Evolutionary conservation across 306 rosid species (phyloP), one percentile per base, ranked within the genome.

Genomic region (Prinsepia uniflora): DNA sequence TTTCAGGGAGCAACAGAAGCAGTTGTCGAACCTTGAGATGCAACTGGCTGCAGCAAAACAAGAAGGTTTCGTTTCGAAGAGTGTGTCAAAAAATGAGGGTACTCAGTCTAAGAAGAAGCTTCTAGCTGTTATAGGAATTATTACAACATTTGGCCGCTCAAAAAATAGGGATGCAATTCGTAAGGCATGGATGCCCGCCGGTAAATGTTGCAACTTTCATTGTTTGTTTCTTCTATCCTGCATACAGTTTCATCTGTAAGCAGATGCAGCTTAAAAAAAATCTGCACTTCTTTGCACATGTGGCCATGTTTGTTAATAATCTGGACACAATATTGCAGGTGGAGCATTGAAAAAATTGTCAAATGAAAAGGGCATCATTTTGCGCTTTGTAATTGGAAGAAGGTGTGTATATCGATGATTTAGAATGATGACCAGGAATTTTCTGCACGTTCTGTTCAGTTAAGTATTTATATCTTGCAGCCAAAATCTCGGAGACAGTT

Each of bases 151-250:
- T 81, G 84, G 88, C 12, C 79, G 84, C 70, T 79, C 70, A 77
- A 89, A 77, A 71, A 86, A 86, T 79, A 84, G 96, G 73, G 88
- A 86, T 65, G 90, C 96, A 53, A 84, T 89, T 63, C 88, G 96
- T 19, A 86, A 81, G 84, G 90, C 90, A 20, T 89, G 96, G 96
- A 81, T 86, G 91, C 91, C 88, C 47, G 78, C 84, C 45, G 96
- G 96, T 89, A 73, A 49, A 47, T 40, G 17, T 69, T 76, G n/a
- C 20, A 45, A 59, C 49, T 65, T 69, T 69, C 41, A 13, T 55
- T 47, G 20, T 43, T 76, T 72, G 4, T 40, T 49, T 50, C 48
- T 56, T 15, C 19, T 76, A 65, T 65, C 64, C 63, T 68, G 44
- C 15, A 39, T 34, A 19, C 20, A 56, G 65, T 77, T 59, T 59